Percentiles rank a stretch among this genome's conserved stretches.
These are phyloP conservation scores for Collybiopsis confluens DNA, from an alignment of 768 basidiomycete species.

Conservation along the genomic window DNA sequence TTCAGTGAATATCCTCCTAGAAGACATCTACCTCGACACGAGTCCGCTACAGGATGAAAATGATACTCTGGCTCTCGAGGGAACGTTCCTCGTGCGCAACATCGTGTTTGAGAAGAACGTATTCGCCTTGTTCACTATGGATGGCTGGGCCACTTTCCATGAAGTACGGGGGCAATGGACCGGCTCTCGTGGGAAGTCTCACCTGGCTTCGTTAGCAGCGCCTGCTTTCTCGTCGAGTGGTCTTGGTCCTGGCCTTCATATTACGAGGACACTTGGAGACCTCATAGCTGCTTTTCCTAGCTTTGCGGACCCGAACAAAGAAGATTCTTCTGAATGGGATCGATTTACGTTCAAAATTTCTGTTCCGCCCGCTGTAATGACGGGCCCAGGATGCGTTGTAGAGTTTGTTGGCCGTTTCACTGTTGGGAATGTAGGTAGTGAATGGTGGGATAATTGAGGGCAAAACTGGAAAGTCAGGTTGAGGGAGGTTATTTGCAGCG, in stretches of 20 bases:
- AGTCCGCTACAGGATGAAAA: neutral
- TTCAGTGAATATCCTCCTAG: neutral
- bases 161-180: conserved; percentile 62
- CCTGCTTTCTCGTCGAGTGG: no score
- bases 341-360: conserved; percentile 58
- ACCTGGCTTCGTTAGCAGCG: neutral
- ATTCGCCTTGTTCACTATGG: conserved; percentile 83
- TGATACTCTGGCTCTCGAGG: conserved; percentile 26
- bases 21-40: neutral
- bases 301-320: neutral
- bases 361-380: conserved; percentile 34
- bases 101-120: conserved; percentile 84
- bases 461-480: conserved; percentile 79
- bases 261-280: conserved; percentile 24
- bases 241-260: neutral
- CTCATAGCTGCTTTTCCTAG: conserved; percentile 25
- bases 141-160: conserved; percentile 90
- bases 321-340: conserved; percentile 37
- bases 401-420: conserved; percentile 37
- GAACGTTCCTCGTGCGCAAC: conserved; percentile 82
- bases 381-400: neutral
- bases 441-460: conserved; percentile 94
- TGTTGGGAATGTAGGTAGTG: conserved; percentile 31
- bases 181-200: neutral
- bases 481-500: no score